Percentiles rank a stretch among this genome's conserved stretches.
Conservation (phyloP, 208 protist genomes). For the Herpetomonas tarakana region DNA sequence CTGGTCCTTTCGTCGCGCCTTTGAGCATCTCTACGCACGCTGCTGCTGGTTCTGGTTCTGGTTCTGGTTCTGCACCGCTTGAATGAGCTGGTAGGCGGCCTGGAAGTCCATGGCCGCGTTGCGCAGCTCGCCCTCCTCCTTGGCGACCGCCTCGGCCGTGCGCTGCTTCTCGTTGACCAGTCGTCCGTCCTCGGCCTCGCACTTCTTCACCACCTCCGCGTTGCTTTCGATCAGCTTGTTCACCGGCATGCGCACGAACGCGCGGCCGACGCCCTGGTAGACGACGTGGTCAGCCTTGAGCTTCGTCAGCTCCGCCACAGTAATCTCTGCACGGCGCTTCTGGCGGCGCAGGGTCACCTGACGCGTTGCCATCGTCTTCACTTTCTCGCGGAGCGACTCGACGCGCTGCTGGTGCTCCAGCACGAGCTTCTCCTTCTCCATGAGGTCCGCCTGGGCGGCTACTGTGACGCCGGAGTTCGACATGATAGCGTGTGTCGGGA, state of each 20-base stretch:
- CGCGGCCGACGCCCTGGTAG: conserved; percentile 79
- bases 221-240: conserved; percentile 68
- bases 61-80: conserved; percentile 17
- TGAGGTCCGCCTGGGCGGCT: conserved; percentile 77
- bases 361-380: conserved; percentile 82
- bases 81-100: conserved; percentile 22
- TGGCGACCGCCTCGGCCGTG: conserved; percentile 55
- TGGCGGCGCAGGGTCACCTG: conserved; percentile 64
- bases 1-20: no score
- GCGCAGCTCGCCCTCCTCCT: conserved; percentile 75
- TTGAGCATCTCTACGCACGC: neutral
- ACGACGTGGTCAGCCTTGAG: conserved; percentile 67
- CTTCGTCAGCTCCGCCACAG: conserved; percentile 66
- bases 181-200: conserved; percentile 74
- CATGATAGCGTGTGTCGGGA: conserved; percentile 28
- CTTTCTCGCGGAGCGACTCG: conserved; percentile 58
- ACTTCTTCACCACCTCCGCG: conserved; percentile 58
- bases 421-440: conserved; percentile 87
- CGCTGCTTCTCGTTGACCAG: conserved; percentile 82
- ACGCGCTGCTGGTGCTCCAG: conserved; percentile 84
- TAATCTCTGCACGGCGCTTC: conserved; percentile 74
- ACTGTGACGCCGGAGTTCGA: conserved; percentile 46
- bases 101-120: conserved; percentile 65
- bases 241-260: conserved; percentile 66
- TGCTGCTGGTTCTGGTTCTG: conserved; percentile 7